Conservation (phyloP, 2,329 filamentous ascomycete species). For the Aureobasidium namibiae region DNA sequence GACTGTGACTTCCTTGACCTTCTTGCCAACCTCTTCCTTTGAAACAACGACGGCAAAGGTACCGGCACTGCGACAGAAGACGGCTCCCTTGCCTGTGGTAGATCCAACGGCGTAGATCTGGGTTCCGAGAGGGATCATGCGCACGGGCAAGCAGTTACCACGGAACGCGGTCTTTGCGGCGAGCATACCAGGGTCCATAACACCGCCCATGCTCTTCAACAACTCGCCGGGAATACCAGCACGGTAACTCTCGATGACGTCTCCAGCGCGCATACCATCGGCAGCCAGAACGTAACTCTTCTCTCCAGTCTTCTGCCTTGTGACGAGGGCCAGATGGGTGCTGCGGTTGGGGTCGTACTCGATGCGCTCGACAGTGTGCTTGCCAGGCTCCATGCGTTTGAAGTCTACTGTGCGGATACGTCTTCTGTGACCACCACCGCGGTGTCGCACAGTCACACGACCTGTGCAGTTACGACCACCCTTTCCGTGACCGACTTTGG, state of each 20-base stretch:
- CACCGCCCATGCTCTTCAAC: slow-evolving; percentile 83
- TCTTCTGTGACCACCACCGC: slow-evolving; percentile 84
- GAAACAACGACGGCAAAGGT: slow-evolving; percentile 83
- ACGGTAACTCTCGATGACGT: slow-evolving; percentile 86
- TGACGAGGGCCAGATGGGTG: slow-evolving; percentile 85
- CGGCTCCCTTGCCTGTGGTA: slow-evolving; percentile 61
- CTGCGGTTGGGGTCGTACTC: slow-evolving; percentile 93
- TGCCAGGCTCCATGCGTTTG: slow-evolving; percentile 65
- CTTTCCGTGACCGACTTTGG: slow-evolving; percentile 86
- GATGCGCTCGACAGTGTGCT: slow-evolving; percentile 84
- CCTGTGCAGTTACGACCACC: slow-evolving; percentile 88
- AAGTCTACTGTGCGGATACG: slow-evolving; percentile 92
- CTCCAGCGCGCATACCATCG: slow-evolving; percentile 85
- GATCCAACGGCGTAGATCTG: slow-evolving; percentile 84
- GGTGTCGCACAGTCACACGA: slow-evolving; percentile 78
- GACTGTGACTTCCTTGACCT: slow-evolving; percentile 72
- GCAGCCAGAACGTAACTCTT: slow-evolving; percentile 93
- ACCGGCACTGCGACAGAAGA: slow-evolving; percentile 91
- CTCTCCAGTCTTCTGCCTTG: slow-evolving; percentile 60
- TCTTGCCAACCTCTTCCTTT: slow-evolving; percentile 72
- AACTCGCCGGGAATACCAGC: slow-evolving; percentile 80
- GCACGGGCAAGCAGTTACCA: slow-evolving; percentile 89
- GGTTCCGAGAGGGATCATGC: slow-evolving; percentile 94
- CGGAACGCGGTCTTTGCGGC: slow-evolving; percentile 89
- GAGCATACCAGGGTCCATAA: slow-evolving; percentile 88